phyloP scores from a whole-genome alignment of 2,329 filamentous ascomycete genomes.

The Orbilia blumenaviensis region DNA sequence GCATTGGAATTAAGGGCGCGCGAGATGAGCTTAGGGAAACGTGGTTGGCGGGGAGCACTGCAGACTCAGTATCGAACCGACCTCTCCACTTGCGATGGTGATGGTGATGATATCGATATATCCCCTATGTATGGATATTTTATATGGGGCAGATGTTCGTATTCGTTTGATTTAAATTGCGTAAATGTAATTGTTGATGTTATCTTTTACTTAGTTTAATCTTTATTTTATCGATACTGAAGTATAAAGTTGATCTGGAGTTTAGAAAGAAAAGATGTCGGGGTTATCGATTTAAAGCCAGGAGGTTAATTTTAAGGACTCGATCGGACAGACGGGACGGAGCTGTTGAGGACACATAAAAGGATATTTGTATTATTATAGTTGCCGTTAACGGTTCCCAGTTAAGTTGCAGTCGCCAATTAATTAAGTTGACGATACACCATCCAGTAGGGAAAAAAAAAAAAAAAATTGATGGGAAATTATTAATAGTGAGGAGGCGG shows the following conservation, averaged over 20 bases:
- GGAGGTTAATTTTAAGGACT: too few relatives aligned
- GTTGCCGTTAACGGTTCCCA: not conserved
- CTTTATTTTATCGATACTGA: too few relatives aligned
- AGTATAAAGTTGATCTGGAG: too few relatives aligned
- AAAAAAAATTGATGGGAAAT: slow-evolving; percentile 18
- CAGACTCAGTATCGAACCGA: not conserved
- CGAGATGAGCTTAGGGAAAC: slow-evolving; percentile 21
- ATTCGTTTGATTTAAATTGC: not conserved
- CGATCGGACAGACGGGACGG: not conserved
- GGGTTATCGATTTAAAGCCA: too few relatives aligned
- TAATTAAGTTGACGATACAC: not conserved
- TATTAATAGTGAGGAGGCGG: slow-evolving; percentile 26
- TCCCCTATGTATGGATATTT: too few relatives aligned
- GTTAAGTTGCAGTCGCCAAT: too few relatives aligned
- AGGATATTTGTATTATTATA: not conserved
- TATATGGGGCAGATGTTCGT: too few relatives aligned
- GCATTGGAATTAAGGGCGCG: slow-evolving; percentile 28
- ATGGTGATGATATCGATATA: not conserved
- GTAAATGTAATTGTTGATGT: not conserved
- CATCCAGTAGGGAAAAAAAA: not conserved
- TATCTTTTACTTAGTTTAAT: not conserved
- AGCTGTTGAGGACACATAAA: not conserved
- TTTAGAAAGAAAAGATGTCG: not conserved
- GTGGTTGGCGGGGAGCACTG: slow-evolving; percentile 28
- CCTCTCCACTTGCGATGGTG: not conserved